Percentiles rank a stretch among this genome's conserved stretches.
These are phyloP conservation scores for Antitrichia curtipendula DNA, from an alignment of 225 moss, liverwort and hornwort species.

Conservation along the genomic window DNA sequence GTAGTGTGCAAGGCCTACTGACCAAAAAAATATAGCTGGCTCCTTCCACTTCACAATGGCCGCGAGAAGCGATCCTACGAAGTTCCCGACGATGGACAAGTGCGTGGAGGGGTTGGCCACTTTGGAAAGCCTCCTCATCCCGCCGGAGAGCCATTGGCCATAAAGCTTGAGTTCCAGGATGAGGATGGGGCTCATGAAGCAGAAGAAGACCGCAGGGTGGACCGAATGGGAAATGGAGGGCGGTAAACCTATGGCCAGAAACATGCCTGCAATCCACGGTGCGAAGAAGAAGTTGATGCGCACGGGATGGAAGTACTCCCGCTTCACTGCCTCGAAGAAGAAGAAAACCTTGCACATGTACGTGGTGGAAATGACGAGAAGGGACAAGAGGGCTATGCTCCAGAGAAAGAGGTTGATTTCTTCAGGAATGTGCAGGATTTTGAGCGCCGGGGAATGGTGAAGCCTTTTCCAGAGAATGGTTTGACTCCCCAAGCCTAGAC, in stretches of 20 bases:
- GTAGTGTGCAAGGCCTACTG: constrained; percentile 48
- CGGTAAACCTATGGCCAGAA: constrained; percentile 32
- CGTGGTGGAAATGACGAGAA: constrained; percentile 13
- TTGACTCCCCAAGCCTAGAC: constrained; percentile 40
- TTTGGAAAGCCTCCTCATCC: constrained; percentile 34
- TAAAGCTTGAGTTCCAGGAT: constrained; percentile 45
- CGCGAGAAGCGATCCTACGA: constrained; percentile 36
- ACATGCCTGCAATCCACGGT: constrained; percentile 49
- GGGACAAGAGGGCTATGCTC: constrained; percentile 30
- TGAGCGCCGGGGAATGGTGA: constrained; percentile 1
- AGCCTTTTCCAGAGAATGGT: constrained; percentile 40
- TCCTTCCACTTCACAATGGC: constrained; percentile 33
- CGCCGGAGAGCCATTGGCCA: constrained; percentile 51
- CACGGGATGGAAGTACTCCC: constrained; percentile 49
- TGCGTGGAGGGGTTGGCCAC: constrained; percentile 61
- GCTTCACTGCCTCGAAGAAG: constrained; percentile 35
- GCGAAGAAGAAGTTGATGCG: constrained; percentile 59
- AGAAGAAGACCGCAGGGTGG: constrained; percentile 34
- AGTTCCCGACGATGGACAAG: constrained; percentile 46
- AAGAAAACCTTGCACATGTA: constrained; percentile 17
- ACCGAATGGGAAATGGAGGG: constrained; percentile 5
- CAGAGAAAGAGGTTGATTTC: constrained; percentile 34
- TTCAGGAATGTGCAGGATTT: constrained; percentile 22
- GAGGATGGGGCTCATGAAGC: constrained; percentile 27
- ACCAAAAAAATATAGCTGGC: constrained; percentile 43